Evolutionary conservation across 2,329 filamentous ascomycete species (phyloP).

Genomic region (Pleoardoris graminearum): DNA sequence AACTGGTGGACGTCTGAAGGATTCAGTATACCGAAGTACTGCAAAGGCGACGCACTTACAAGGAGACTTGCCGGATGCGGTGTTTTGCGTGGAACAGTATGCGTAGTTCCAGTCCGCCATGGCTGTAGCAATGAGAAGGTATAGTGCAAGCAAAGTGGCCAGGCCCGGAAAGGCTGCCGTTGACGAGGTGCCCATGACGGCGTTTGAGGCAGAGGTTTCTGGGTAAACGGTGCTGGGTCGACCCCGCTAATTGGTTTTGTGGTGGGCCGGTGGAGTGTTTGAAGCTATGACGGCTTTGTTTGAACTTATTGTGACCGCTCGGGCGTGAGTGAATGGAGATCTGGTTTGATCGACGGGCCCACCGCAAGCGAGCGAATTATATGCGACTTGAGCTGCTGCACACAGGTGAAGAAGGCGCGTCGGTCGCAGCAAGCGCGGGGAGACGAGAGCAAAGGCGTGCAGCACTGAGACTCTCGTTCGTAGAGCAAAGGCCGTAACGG

Average conservation of each 20-base stretch:
- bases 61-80: constrained; percentile 34
- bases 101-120: constrained; percentile 28
- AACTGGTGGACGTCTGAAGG: constrained; percentile 33
- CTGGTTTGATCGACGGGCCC: not conserved
- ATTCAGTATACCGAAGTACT: constrained; percentile 8
- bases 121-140: constrained; percentile 20
- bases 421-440: not conserved
- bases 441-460: constrained; percentile 10
- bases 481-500: not conserved
- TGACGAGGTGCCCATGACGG: constrained; percentile 21
- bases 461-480: not conserved
- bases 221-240: constrained; percentile 3
- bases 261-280: not conserved
- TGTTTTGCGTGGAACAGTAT: constrained; percentile 54
- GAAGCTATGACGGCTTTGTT: constrained; percentile 4
- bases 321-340: not conserved
- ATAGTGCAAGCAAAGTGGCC: constrained; percentile 21
- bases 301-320: not conserved
- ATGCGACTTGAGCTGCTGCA: not conserved
- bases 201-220: constrained; percentile 4
- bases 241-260: constrained; percentile 13
- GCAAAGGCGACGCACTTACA: constrained; percentile 34
- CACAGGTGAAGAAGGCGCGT: not conserved
- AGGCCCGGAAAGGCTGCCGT: constrained; percentile 19
- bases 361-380: not conserved